Percentiles rank a stretch among this genome's conserved stretches.
phyloP scores from a whole-genome alignment of 2,329 filamentous ascomycete genomes.

The Cladosporium oxysporum region DNA sequence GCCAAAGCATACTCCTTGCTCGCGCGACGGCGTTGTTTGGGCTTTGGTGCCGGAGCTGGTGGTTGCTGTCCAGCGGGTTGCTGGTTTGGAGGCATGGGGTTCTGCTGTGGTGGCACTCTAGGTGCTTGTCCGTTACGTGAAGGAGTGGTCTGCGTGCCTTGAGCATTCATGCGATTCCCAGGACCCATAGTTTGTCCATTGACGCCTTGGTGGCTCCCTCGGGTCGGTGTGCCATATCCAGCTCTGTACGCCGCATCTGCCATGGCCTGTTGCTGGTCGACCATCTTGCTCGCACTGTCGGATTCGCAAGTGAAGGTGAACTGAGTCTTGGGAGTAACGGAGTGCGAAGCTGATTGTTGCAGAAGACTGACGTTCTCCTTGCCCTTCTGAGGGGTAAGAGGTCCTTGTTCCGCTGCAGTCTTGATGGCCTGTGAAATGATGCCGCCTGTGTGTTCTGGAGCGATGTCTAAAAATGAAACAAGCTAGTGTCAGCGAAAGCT shows the following conservation, averaged over 20 bases:
- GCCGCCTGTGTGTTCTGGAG: slow-evolving; percentile 49
- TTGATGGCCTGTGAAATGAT: slow-evolving; percentile 94
- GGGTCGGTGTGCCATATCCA: slow-evolving; percentile 15
- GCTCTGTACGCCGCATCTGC: slow-evolving; percentile 24
- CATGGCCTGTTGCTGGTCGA: slow-evolving; percentile 39
- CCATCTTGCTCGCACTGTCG: slow-evolving; percentile 76
- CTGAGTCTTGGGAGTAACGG: slow-evolving; percentile 70
- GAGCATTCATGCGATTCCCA: slow-evolving; percentile 15
- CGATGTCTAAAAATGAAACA: slow-evolving; percentile 43
- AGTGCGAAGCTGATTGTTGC: slow-evolving; percentile 64
- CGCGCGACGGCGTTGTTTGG: slow-evolving; percentile 60
- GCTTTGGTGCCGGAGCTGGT: slow-evolving; percentile 50
- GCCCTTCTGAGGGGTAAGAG: slow-evolving; percentile 57
- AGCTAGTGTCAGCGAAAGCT: background rate
- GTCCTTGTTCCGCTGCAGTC: slow-evolving; percentile 72
- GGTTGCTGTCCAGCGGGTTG: slow-evolving; percentile 29
- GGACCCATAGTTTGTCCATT: background rate
- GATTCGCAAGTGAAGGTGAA: slow-evolving; percentile 98
- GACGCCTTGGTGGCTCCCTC: slow-evolving; percentile 7
- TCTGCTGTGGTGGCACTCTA: slow-evolving; percentile 14
- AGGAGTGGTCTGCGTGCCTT: slow-evolving; percentile 34
- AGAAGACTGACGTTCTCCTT: slow-evolving; percentile 79
- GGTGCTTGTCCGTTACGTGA: slow-evolving; percentile 11
- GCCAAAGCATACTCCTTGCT: slow-evolving; percentile 73
- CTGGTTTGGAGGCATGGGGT: slow-evolving; percentile 16